Conservation (phyloP, 257 asterid species). For the Petunia secreta region DNA sequence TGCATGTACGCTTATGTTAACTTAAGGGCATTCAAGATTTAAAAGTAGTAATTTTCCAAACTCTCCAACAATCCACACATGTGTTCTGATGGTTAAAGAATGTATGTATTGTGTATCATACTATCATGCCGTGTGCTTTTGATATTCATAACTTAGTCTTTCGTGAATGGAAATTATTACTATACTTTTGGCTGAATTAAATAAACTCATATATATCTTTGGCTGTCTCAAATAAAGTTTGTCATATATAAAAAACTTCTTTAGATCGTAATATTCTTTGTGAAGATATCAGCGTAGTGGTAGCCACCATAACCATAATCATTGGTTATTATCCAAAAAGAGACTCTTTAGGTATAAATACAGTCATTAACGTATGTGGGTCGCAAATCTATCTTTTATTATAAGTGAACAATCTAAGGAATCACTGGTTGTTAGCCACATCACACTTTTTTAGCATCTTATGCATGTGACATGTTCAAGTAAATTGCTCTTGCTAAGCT, state of each 20-base stretch:
- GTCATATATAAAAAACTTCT: background rate
- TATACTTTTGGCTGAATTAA: background rate
- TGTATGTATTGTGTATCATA: too few species aligned
- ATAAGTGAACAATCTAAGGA: background rate
- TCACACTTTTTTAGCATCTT: conserved; percentile 22
- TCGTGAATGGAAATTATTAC: background rate
- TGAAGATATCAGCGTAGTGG: conserved; percentile 18
- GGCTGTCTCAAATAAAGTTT: background rate
- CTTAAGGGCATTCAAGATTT: too few species aligned
- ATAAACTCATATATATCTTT: background rate
- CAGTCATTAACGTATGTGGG: background rate
- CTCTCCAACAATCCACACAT: too few species aligned
- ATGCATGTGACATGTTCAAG: conserved; percentile 8
- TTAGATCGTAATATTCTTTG: background rate
- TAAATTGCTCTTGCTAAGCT: background rate
- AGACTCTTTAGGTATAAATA: background rate
- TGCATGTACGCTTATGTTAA: too few species aligned
- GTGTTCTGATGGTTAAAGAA: too few species aligned
- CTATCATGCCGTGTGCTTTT: too few species aligned
- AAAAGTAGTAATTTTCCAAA: too few species aligned
- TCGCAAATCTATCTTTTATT: conserved; percentile 2
- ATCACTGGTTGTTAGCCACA: background rate
- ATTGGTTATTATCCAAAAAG: conserved; percentile 17
- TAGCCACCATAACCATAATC: conserved; percentile 1
- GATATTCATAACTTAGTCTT: background rate